A percentile compares a stretch with the other conserved stretches of the same genome.
These are phyloP conservation scores for Thielaviopsis musarum DNA, from an alignment of 2,329 filamentous ascomycete species.

Conservation along the genomic window DNA sequence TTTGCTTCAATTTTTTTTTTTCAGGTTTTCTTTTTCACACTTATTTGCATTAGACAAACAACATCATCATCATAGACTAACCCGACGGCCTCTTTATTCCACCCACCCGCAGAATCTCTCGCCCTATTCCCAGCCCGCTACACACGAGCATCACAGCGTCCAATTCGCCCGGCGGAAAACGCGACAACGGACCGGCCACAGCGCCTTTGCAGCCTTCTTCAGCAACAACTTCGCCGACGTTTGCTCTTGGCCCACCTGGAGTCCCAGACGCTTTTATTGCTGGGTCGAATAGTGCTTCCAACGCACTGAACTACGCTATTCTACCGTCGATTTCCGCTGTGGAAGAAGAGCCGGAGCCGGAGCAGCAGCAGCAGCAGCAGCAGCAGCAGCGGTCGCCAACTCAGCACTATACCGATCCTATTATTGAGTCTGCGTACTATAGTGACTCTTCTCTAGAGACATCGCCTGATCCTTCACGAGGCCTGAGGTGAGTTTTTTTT, in stretches of 20 bases:
- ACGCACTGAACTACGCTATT: neutral
- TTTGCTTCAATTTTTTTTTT: neutral
- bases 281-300: neutral
- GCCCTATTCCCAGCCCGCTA: slow-evolving; percentile 10
- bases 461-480: slow-evolving; percentile 1
- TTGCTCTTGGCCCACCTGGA: neutral
- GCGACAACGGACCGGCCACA: slow-evolving; percentile 8
- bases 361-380: neutral
- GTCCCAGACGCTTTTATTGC: neutral
- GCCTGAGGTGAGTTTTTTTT: slow-evolving; percentile 1
- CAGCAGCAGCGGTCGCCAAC: slow-evolving; percentile 5
- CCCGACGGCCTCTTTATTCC: neutral
- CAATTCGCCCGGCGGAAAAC: neutral
- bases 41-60: neutral
- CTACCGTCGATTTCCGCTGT: neutral
- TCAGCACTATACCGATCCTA: slow-evolving; percentile 3
- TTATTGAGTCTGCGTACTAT: slow-evolving; percentile 5
- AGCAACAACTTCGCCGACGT: neutral
- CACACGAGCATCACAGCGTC: slow-evolving; percentile 7
- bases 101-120: neutral
- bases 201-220: slow-evolving; percentile 5
- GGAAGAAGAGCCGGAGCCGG: neutral
- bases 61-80: neutral
- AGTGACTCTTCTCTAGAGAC: slow-evolving; percentile 8
- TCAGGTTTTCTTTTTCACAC: neutral